Percentiles rank a stretch among this genome's conserved stretches.
These are phyloP conservation scores for Cryomyces minteri DNA, from an alignment of 495 filamentous ascomycete species.

Conservation along the genomic window DNA sequence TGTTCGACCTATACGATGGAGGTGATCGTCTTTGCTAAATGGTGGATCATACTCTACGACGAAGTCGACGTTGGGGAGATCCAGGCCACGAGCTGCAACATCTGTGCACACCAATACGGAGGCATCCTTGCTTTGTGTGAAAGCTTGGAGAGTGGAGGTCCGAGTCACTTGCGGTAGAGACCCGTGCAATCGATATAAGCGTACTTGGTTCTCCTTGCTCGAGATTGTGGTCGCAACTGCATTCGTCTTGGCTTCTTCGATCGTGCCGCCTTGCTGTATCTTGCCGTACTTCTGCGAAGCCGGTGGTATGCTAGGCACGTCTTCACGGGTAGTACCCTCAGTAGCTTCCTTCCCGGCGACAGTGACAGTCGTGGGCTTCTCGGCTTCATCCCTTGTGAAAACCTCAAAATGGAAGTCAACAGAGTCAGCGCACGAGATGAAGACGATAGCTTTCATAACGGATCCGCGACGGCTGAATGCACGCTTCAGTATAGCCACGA, in stretches of 20 bases:
- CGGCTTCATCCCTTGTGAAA: conserved; percentile 32
- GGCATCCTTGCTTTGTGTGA: conserved; percentile 40
- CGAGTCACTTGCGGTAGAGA: conserved; percentile 79
- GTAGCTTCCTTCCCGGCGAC: conserved; percentile 1
- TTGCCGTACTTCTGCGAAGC: conserved; percentile 19
- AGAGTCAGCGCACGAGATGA: conserved; percentile 90
- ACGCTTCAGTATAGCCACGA: conserved; percentile 65
- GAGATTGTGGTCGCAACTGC: conserved; percentile 10
- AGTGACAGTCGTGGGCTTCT: background rate
- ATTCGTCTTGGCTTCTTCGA: conserved; percentile 11
- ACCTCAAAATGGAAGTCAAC: conserved; percentile 92
- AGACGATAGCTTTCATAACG: conserved; percentile 87
- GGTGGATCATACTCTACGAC: conserved; percentile 91
- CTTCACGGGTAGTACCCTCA: background rate
- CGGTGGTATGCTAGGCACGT: background rate
- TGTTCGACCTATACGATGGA: conserved; percentile 87
- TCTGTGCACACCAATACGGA: conserved; percentile 83
- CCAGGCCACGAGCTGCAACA: conserved; percentile 83
- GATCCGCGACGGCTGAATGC: conserved; percentile 73
- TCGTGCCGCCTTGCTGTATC: conserved; percentile 15
- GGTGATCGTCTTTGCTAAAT: conserved; percentile 76
- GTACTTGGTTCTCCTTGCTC: conserved; percentile 23
- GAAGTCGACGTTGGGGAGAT: conserved; percentile 83
- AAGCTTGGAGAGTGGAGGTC: conserved; percentile 64
- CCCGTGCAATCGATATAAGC: conserved; percentile 76